These are phyloP conservation scores for Penicillium sp. DNA, from an alignment of 2,329 filamentous ascomycete species.

Conservation along the genomic window DNA sequence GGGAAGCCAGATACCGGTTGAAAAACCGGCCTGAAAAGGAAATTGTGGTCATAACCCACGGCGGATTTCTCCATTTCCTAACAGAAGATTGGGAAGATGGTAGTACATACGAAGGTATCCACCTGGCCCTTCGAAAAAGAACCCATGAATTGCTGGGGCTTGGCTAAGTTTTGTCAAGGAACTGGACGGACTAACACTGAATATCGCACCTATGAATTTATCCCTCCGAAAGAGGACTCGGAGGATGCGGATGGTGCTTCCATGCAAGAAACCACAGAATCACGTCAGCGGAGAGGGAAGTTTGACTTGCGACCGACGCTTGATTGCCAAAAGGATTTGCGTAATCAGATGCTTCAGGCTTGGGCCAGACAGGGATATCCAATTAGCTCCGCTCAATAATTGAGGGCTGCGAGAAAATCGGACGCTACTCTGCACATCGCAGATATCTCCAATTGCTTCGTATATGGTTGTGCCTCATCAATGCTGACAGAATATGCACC, in stretches of 20 bases:
- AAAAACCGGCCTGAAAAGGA: conserved; percentile 10
- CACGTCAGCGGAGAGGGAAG: conserved; percentile 11
- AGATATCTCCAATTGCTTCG: neutral
- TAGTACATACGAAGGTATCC: conserved; percentile 42
- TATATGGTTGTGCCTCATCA: too few relatives aligned
- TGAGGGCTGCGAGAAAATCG: too few relatives aligned
- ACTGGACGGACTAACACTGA: conserved; percentile 74
- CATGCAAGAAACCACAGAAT: conserved; percentile 13
- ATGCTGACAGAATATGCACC: too few relatives aligned
- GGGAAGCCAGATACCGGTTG: conserved; percentile 5
- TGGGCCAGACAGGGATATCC: conserved; percentile 16
- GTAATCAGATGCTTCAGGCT: neutral
- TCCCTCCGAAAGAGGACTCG: neutral
- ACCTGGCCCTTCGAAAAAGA: neutral
- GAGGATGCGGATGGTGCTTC: neutral
- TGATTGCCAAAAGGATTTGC: conserved; percentile 4
- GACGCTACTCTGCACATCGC: too few relatives aligned
- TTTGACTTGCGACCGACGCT: neutral
- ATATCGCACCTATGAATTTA: conserved; percentile 66
- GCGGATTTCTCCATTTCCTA: conserved; percentile 11
- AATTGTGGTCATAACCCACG: conserved; percentile 11
- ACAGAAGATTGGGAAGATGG: conserved; percentile 60
- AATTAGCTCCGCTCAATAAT: neutral
- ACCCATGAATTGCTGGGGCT: neutral
- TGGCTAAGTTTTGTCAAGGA: conserved; percentile 43